A percentile compares a stretch with the other conserved stretches of the same genome.
Conservation (phyloP, 202 grass and related monocot species). For the Elaeis oleifera region DNA sequence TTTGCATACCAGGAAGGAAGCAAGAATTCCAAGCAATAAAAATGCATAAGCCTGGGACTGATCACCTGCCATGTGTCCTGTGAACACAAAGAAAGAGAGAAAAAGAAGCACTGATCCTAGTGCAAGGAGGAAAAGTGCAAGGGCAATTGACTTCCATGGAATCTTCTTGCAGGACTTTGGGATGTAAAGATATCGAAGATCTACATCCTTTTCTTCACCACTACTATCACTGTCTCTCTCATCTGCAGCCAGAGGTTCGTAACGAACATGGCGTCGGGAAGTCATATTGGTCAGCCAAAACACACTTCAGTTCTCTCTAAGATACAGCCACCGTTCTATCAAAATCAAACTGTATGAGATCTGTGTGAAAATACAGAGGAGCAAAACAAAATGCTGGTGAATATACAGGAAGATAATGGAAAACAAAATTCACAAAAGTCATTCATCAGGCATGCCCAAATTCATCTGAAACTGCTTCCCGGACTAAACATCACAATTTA, state of each 20-base stretch:
- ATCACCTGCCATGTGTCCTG: slow-evolving; percentile 65
- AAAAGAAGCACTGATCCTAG: slow-evolving; percentile 44
- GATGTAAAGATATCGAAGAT: slow-evolving; percentile 68
- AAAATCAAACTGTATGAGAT: too few relatives aligned
- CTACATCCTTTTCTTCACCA: slow-evolving; percentile 30
- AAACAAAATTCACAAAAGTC: too few relatives aligned
- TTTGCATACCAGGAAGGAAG: slow-evolving; percentile 70
- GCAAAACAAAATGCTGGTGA: too few relatives aligned
- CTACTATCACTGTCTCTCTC: slow-evolving; percentile 21
- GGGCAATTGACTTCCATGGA: slow-evolving; percentile 64
- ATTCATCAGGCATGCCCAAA: too few relatives aligned
- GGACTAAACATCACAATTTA: too few relatives aligned
- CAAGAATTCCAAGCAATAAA: slow-evolving; percentile 52
- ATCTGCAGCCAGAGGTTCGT: slow-evolving; percentile 43
- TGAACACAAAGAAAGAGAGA: slow-evolving; percentile 55
- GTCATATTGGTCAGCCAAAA: slow-evolving; percentile 34
- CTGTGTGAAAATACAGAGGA: too few relatives aligned
- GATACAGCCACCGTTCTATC: too few relatives aligned
- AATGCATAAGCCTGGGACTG: slow-evolving; percentile 49
- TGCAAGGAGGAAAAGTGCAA: slow-evolving; percentile 61
- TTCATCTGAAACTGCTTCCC: too few relatives aligned
- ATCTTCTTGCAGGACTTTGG: slow-evolving; percentile 59
- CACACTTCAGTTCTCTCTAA: too few relatives aligned
- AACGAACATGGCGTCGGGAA: slow-evolving; percentile 51
- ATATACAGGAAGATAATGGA: too few relatives aligned